phyloP scores from a whole-genome alignment of 2,329 filamentous ascomycete species.

The Exophiala sp. region DNA sequence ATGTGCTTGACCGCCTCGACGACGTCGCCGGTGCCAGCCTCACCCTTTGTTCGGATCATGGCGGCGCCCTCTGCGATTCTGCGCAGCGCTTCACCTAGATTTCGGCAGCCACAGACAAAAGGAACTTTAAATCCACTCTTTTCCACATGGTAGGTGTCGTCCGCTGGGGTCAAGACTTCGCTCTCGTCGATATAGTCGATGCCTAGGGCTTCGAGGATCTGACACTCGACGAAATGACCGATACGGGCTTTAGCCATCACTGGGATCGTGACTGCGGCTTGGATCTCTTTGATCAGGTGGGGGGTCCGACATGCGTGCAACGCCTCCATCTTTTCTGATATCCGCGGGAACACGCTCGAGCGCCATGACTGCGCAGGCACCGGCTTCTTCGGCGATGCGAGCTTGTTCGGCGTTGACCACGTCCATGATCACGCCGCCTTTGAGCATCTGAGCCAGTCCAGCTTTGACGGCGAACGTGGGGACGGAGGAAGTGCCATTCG shows the following conservation, averaged over 20 bases:
- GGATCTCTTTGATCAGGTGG: constrained; percentile 89
- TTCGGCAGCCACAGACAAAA: constrained; percentile 94
- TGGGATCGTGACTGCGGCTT: constrained; percentile 88
- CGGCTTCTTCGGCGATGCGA: constrained; percentile 94
- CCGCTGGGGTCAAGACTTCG: constrained; percentile 93
- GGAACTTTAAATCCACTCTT: constrained; percentile 77
- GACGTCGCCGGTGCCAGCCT: constrained; percentile 94
- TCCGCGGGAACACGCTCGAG: constrained; percentile 96
- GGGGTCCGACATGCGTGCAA: constrained; percentile 97
- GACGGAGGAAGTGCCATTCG: constrained; percentile 31
- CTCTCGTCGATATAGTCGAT: constrained; percentile 98
- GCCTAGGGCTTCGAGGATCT: constrained; percentile 88
- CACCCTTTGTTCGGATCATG: constrained; percentile 98
- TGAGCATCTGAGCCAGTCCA: constrained; percentile 93
- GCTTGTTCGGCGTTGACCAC: constrained; percentile 89
- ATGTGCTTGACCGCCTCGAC: constrained; percentile 96
- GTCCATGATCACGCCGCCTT: constrained; percentile 99
- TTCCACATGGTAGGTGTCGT: constrained; percentile 83
- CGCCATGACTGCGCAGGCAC: constrained; percentile 95
- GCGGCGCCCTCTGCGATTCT: constrained; percentile 89
- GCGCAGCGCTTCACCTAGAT: constrained; percentile 86
- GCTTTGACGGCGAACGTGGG: constrained; percentile 82
- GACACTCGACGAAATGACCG: constrained; percentile 96
- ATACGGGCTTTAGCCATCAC: constrained; percentile 99
- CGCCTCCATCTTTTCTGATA: constrained; percentile 85